These are phyloP conservation scores for Cinchona pubescens DNA, from an alignment of 257 asterid species.

Conservation along the genomic window DNA sequence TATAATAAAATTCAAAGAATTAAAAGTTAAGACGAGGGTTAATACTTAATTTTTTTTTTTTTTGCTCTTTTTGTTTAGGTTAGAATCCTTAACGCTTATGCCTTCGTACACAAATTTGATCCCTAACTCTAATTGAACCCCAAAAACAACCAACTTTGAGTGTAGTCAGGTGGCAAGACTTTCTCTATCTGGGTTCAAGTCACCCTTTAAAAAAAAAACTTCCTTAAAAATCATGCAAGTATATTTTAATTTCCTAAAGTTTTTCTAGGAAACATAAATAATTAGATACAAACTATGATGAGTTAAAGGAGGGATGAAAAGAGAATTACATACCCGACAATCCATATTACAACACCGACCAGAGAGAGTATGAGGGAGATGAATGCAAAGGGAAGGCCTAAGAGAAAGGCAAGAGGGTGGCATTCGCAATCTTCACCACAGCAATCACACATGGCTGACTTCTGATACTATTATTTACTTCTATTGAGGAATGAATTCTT, in stretches of 20 bases:
- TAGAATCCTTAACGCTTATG: background rate
- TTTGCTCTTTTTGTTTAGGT: no score
- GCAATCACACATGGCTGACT: slow-evolving; percentile 26
- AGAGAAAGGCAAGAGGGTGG: slow-evolving; percentile 46
- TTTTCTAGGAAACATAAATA: no score
- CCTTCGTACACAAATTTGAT: no score
- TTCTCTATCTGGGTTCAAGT: no score
- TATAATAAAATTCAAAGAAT: background rate
- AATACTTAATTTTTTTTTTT: no score
- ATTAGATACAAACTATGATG: background rate
- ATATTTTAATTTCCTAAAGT: no score
- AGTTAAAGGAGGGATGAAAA: background rate
- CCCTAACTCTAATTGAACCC: no score
- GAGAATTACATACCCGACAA: slow-evolving; percentile 51
- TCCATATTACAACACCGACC: slow-evolving; percentile 68
- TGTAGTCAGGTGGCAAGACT: no score
- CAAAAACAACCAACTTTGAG: no score
- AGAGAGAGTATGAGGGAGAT: slow-evolving; percentile 59
- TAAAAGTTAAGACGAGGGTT: background rate
- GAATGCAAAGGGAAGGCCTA: slow-evolving; percentile 73
- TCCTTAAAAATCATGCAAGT: no score
- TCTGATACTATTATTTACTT: background rate
- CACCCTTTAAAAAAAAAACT: no score
- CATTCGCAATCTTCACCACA: slow-evolving; percentile 24
- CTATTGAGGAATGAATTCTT: background rate